Percentiles rank a stretch among this genome's conserved stretches.
Conservation (phyloP, 345 rosid genomes). For the Gossypioides kirkii region DNA sequence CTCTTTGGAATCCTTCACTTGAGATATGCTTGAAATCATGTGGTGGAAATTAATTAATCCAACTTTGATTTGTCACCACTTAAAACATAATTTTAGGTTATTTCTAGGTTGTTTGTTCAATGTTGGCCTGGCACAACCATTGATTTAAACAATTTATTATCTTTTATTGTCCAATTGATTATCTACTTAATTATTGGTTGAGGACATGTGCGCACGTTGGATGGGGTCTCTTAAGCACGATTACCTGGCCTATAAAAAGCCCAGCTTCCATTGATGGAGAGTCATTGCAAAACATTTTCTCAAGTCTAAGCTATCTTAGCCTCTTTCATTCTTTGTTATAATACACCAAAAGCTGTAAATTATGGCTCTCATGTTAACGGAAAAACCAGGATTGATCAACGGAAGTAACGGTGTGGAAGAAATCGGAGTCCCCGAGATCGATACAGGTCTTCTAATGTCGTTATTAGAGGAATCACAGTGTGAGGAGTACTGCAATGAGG, state of each 20-base stretch:
- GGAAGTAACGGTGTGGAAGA: background rate
- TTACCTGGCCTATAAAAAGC: background rate
- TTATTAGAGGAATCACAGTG: constrained; percentile 8
- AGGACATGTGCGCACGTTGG: background rate
- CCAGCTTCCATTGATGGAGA: constrained; percentile 3
- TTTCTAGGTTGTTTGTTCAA: background rate
- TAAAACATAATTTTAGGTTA: background rate
- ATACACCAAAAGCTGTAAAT: background rate
- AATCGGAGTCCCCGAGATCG: background rate
- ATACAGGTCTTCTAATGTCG: background rate
- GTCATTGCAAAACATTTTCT: background rate
- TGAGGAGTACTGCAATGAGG: constrained; percentile 10
- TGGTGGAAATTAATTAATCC: background rate
- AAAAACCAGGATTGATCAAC: background rate
- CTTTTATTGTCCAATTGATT: background rate
- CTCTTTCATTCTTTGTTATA: background rate
- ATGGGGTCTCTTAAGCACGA: background rate
- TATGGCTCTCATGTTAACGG: background rate
- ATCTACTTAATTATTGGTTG: background rate
- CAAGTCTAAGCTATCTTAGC: background rate
- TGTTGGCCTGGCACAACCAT: constrained; percentile 3
- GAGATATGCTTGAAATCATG: background rate
- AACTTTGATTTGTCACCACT: background rate
- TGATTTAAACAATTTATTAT: background rate
- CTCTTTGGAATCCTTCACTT: background rate